Conservation (phyloP, 805 yeast species). For the Debaryomyces hansenii region DNA sequence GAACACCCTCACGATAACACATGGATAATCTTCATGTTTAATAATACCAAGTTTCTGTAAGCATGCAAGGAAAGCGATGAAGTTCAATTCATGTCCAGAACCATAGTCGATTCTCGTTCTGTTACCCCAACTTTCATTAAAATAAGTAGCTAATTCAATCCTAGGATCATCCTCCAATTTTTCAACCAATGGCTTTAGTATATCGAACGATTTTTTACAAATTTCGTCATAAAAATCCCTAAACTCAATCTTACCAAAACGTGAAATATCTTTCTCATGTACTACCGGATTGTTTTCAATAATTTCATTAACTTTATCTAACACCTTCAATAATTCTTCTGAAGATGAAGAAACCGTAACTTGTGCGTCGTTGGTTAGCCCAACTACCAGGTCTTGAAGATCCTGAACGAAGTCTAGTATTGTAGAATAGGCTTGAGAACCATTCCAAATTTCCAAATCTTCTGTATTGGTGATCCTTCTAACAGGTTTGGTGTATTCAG, state of each 20-base stretch:
- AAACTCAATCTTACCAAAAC: conserved; percentile 93
- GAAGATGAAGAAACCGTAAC: conserved; percentile 37
- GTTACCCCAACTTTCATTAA: conserved; percentile 80
- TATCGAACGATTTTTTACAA: conserved; percentile 10
- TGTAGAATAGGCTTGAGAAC: conserved; percentile 48
- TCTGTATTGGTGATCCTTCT: conserved; percentile 50
- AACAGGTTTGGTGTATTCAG: conserved; percentile 12
- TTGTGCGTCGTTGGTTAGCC: conserved; percentile 52
- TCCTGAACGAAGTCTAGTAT: conserved; percentile 54
- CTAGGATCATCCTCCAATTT: conserved; percentile 13
- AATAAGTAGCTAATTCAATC: conserved; percentile 55
- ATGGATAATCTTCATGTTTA: conserved; percentile 39
- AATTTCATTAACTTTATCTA: conserved; percentile 46
- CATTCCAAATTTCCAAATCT: conserved; percentile 65
- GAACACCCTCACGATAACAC: conserved; percentile 65
- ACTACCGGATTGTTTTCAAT: conserved; percentile 66
- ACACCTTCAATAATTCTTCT: conserved; percentile 27
- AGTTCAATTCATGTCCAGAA: conserved; percentile 93
- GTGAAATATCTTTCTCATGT: conserved; percentile 58
- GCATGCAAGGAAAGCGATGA: conserved; percentile 65
- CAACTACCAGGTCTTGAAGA: conserved; percentile 66
- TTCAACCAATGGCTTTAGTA: conserved; percentile 19
- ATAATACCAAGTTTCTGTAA: conserved; percentile 47
- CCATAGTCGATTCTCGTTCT: conserved; percentile 90
- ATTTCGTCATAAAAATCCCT: conserved; percentile 77